A percentile compares a stretch with the other conserved stretches of the same genome.
Evolutionary conservation across 2,329 filamentous ascomycete genomes (phyloP).

Genomic region (Nigrospora oryzae): DNA sequence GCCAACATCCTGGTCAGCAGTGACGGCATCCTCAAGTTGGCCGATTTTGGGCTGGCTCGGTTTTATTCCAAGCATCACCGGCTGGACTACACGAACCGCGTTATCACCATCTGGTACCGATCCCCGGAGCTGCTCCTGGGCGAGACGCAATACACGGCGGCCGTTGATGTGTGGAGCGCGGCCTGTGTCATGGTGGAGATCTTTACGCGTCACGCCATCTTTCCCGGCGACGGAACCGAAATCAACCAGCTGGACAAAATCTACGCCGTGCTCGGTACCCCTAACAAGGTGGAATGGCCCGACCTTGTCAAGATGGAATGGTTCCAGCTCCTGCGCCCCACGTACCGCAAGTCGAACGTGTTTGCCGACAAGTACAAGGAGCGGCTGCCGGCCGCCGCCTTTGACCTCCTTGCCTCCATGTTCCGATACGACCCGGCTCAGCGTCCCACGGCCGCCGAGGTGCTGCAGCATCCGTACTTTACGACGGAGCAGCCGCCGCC

Average conservation of each 20-base stretch:
- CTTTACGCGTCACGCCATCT: constrained; percentile 87
- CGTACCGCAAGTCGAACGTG: constrained; percentile 60
- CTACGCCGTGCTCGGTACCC: constrained; percentile 86
- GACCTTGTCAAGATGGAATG: constrained; percentile 88
- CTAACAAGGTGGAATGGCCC: constrained; percentile 78
- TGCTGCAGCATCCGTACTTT: constrained; percentile 85
- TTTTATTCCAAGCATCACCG: constrained; percentile 92
- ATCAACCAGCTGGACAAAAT: constrained; percentile 95
- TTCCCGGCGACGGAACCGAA: constrained; percentile 92
- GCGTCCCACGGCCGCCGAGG: constrained; percentile 74
- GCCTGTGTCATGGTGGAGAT: constrained; percentile 96
- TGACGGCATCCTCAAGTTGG: constrained; percentile 80
- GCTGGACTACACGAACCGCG: constrained; percentile 94
- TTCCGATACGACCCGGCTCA: constrained; percentile 82
- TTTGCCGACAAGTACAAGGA: constrained; percentile 81
- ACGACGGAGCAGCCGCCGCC: constrained; percentile 69
- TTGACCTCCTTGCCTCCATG: constrained; percentile 75
- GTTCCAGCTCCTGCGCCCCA: constrained; percentile 85
- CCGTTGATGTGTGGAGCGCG: constrained; percentile 93
- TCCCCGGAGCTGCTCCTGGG: constrained; percentile 85
- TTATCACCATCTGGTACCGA: constrained; percentile 98
- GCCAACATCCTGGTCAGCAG: constrained; percentile 94
- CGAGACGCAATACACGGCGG: constrained; percentile 82
- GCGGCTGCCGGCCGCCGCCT: constrained; percentile 68
- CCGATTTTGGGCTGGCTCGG: constrained; percentile 90